Evolutionary conservation across 2,329 filamentous ascomycete species (phyloP).

Genomic region (Penicillium sclerotigenum): DNA sequence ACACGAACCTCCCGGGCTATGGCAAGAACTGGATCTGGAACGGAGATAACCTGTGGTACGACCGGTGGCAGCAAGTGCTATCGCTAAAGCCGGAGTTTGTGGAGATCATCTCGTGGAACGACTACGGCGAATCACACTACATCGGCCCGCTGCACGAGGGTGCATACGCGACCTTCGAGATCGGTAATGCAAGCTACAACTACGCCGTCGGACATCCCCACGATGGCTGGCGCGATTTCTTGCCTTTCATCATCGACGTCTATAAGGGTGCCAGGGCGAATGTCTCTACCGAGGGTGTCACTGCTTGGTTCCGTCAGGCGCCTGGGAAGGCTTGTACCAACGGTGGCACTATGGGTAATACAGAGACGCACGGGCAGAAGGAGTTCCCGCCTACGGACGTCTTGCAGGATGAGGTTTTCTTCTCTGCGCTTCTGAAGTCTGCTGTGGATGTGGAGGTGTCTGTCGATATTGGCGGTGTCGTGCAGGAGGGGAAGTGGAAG

Average conservation of each 20-base stretch:
- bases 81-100: constrained; percentile 1
- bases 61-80: constrained; percentile 55
- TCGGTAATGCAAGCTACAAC: constrained; percentile 7
- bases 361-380: constrained; percentile 1
- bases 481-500: constrained; percentile 1
- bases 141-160: constrained; percentile 7
- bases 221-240: constrained; percentile 6
- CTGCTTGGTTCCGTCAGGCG: constrained; percentile 2
- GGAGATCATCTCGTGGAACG: constrained; percentile 27
- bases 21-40: constrained; percentile 63
- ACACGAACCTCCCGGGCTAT: constrained; percentile 55
- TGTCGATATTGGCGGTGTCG: background rate
- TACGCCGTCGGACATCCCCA: constrained; percentile 3
- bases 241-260: background rate
- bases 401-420: constrained; percentile 4
- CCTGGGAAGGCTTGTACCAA: constrained; percentile 2
- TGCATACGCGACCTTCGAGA: constrained; percentile 7
- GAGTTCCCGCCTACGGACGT: background rate
- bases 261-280: background rate
- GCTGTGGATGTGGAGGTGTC: background rate
- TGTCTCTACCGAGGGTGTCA: background rate
- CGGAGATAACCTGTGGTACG: constrained; percentile 60
- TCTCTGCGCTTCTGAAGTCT: background rate
- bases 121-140: constrained; percentile 54
- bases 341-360: constrained; percentile 5